Percentiles rank a stretch among this genome's conserved stretches.
These are phyloP conservation scores for Seiridium unicorne DNA, from an alignment of 2,329 filamentous ascomycete genomes.

Conservation along the genomic window DNA sequence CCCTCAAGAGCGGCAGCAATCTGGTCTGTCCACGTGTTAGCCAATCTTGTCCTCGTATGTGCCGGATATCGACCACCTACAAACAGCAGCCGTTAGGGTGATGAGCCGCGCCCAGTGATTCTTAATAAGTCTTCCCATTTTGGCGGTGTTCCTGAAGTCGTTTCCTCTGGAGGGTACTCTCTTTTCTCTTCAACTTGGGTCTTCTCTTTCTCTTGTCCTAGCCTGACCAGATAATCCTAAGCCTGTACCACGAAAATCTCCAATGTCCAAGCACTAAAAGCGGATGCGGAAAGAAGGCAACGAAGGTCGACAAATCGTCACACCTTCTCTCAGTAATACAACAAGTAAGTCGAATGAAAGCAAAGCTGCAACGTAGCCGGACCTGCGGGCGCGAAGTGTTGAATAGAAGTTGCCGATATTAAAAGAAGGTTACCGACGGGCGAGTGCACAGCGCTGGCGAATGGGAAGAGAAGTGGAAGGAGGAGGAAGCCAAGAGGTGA, in stretches of 20 bases:
- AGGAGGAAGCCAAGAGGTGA: slow-evolving; percentile 24
- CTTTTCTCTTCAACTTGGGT: background rate
- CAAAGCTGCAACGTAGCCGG: slow-evolving; percentile 47
- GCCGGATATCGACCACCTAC: slow-evolving; percentile 36
- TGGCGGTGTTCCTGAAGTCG: slow-evolving; percentile 24
- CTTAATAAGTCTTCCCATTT: slow-evolving; percentile 98
- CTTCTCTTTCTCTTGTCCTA: slow-evolving; percentile 18
- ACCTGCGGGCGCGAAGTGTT: slow-evolving; percentile 40
- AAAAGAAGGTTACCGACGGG: slow-evolving; percentile 53
- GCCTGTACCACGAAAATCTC: slow-evolving; percentile 9
- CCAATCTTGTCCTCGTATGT: background rate
- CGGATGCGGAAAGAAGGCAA: slow-evolving; percentile 16
- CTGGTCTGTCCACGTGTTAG: slow-evolving; percentile 63
- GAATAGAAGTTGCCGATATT: slow-evolving; percentile 39
- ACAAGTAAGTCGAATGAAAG: slow-evolving; percentile 16
- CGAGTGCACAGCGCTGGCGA: slow-evolving; percentile 49
- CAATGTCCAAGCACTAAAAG: slow-evolving; percentile 17
- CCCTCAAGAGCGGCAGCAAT: slow-evolving; percentile 76
- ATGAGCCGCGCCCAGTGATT: slow-evolving; percentile 98
- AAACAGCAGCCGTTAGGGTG: slow-evolving; percentile 73
- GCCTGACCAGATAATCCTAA: background rate
- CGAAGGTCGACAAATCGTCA: slow-evolving; percentile 13
- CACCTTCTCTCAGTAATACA: slow-evolving; percentile 12
- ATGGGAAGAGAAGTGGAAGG: slow-evolving; percentile 28
- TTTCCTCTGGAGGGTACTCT: slow-evolving; percentile 8